Base-by-base conservation (phyloP, 208 protist species). In the Trypanosoma conorhini region DNA sequence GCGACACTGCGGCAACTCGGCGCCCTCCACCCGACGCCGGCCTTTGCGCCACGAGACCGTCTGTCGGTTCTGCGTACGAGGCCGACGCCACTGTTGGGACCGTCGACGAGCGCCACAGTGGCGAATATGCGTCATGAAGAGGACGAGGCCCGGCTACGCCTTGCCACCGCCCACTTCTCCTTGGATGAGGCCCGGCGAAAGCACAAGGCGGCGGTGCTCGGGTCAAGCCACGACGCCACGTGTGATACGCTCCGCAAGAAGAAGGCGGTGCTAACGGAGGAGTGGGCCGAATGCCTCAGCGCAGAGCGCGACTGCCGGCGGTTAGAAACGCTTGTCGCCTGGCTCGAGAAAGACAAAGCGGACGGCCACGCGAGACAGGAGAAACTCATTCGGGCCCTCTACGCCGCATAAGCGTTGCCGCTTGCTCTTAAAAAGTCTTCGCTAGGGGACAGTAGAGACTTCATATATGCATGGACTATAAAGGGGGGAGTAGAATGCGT, bases 301-400 rank as follows among this genome's bases (percentile, higher is more conserved):
- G 81, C 77, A 44, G 85, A 87, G 59, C 70, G 67, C 9, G 81
- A 90, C 48, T 86, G 77, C 51, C 68, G 81, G 62, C 72, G 66
- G n/a, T 70, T 90, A 46, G 65, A 73, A 28, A 77, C 59, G 51
- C 67, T 85, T n/a, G 46, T 81, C 0, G 67, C 83, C 10, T 72
- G 72, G 60, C 70, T 79, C 15, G 70, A 79, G 66, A 71, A 73
- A 48, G 74, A 84, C 46, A 17, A 80, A 8, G 62, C 40, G 4
- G 71, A 73, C 19, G 63, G 65, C 10, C 52, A 60, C 4, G 57
- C 55, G 33, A 33, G 79, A 26, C 66, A 74, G 42, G 52, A 66
- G 38, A 62, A 59, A n/a, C 58, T 80, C 1, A 48, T 70, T 21
- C 54, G 62, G 15, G 68, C 66, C 9, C 26, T 77, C 12, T 63